Conservation (phyloP, 1,284 basidiomycete genomes). For the Phellopilus nigrolimitatus region DNA sequence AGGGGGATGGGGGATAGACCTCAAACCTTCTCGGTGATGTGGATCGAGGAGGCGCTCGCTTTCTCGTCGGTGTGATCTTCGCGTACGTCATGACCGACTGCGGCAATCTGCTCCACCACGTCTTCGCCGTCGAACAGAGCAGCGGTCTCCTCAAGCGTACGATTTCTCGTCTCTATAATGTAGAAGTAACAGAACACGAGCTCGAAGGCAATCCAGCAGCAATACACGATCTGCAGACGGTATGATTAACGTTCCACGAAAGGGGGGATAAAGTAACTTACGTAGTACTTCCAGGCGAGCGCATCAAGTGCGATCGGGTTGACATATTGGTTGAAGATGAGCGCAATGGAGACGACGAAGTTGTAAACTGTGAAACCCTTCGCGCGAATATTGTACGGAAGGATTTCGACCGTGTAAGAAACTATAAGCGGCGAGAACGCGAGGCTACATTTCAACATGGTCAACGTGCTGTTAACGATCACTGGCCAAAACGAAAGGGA, state of each 20-base stretch:
- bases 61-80: neutral
- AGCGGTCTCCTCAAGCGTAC: conserved; percentile 69
- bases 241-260: neutral
- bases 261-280: conserved; percentile 25
- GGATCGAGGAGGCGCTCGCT: too few species aligned
- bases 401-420: conserved; percentile 69
- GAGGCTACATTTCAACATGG: conserved; percentile 36
- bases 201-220: conserved; percentile 62
- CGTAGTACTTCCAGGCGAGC: conserved; percentile 63
- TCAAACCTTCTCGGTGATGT: too few species aligned
- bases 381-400: conserved; percentile 66
- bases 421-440: conserved; percentile 73
- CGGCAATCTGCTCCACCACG: conserved; percentile 38
- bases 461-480: neutral
- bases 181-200: conserved; percentile 58
- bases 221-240: conserved; percentile 52
- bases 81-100: conserved; percentile 16
- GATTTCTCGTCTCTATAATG: conserved; percentile 67
- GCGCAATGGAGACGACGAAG: conserved; percentile 58
- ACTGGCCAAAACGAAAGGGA: conserved; percentile 12
- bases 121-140: conserved; percentile 65
- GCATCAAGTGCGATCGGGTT: conserved; percentile 63
- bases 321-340: too few species aligned
- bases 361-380: conserved; percentile 74
- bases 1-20: too few species aligned